Evolutionary conservation across 2,329 filamentous ascomycete genomes (phyloP), one percentile per base, ranked within the genome.

Genomic region (Colletotrichum paranaense): DNA sequence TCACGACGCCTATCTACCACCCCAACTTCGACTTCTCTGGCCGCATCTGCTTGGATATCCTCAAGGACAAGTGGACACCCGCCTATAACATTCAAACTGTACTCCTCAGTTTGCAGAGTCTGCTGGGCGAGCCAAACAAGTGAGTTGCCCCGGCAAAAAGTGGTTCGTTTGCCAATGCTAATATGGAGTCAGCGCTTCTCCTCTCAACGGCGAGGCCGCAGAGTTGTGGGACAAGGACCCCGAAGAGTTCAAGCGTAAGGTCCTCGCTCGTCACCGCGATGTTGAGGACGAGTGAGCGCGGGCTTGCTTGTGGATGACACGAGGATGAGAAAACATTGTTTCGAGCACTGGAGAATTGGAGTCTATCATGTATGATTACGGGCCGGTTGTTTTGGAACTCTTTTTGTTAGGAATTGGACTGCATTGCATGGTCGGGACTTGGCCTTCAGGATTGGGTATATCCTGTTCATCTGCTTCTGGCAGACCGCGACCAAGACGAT

Each of bases 31-130:
- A 99, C 86, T 98, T 99, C 86, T 95, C 94, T 4, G 97, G 97
- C 53, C 91, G 97, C 69, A 99, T 99, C 84, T 99, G 97, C 83
- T 89, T 99, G 74, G 97, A 99, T 81, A 99, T 99, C 77, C 88
- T 99, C 76, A 98, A 98, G 89, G 97, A 98, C 84, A 98, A 98
- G 87, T 99, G 97, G 97, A 98, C 95, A 73, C 95, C 97, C 22
- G 95, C 97, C 56, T 97, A 98, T 89, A 98, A 98, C 81, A 95
- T 97, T 75, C 94, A 97, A 83, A 97, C 93, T 59, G 94, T 99
- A 59, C 87, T 99, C 68, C 84, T 99, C 79, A 98, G 96, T 78
- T 85, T 99, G 84, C 97, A 99, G 85, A 98, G 95, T 84, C 86
- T 99, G 80, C 89, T 99, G 38, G 97, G 96, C 30, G 97, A 99